Conservation (phyloP, 331 rosid species). For the Dryas integrifolia region DNA sequence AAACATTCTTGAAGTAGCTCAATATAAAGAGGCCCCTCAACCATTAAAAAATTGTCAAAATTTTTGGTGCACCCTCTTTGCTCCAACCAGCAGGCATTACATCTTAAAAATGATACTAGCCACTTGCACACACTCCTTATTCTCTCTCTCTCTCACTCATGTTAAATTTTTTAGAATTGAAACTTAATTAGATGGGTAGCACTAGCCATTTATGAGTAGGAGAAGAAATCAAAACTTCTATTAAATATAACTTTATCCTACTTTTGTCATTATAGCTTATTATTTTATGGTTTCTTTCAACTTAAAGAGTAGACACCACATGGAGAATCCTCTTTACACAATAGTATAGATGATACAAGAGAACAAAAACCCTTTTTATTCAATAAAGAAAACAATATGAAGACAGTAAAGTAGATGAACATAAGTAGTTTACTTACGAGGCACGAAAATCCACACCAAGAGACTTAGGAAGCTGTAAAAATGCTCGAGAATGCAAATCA, state of each 20-base stretch:
- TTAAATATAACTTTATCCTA: too few relatives aligned
- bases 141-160: too few relatives aligned
- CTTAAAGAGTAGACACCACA: too few relatives aligned
- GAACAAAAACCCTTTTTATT: background rate
- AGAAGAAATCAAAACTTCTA: too few relatives aligned
- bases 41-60: background rate
- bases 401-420: background rate
- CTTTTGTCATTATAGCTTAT: too few relatives aligned
- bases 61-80: background rate
- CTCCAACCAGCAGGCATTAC: background rate
- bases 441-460: conserved; percentile 97
- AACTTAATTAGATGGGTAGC: too few relatives aligned
- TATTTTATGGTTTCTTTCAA: too few relatives aligned
- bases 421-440: conserved; percentile 60
- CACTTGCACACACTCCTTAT: background rate
- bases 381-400: background rate
- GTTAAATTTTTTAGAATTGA: too few relatives aligned
- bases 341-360: too few relatives aligned
- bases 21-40: background rate
- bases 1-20: background rate
- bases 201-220: too few relatives aligned
- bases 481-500: conserved; percentile 88
- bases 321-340: too few relatives aligned
- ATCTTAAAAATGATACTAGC: background rate
- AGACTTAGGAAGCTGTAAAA: conserved; percentile 90